Base-by-base conservation (phyloP, 345 rosid genomes). In the Citrus hindsii region DNA sequence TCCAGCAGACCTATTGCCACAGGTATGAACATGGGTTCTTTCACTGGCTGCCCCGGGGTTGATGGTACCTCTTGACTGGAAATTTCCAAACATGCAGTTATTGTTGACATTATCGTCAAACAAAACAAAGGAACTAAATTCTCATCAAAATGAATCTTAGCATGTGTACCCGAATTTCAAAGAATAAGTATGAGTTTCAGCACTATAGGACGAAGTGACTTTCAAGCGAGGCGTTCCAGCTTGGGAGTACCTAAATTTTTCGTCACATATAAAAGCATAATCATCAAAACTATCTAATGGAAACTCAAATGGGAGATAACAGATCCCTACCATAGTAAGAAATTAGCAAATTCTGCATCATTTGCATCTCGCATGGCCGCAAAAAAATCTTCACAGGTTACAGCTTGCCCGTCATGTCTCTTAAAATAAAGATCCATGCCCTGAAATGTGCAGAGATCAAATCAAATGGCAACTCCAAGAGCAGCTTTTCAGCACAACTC, bases 301-400 rank as follows among this genome's bases (percentile, higher is more conserved):
- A 77, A 80, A 74, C 75, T 10, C 5, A 7, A 76, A 48, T 5
- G 64, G 76, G 68, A 72, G 42, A 62, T 61, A 40, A 62, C 37
- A 60, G 42, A 81, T 76, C 58, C 84, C 71, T 81, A 94, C 99
- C 99, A 97, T 71, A 62, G 88, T 77, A 97, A 90, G 88, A 97
- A 97, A 86, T 97, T 97, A 24, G 95, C 91, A 80, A 94, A 94
- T 87, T 97, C 94, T 22, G 94, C 94, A 86, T 76, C 88, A 87
- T 97, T 97, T 77, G 99, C 97, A 86, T 97, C 99, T 81, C 92
- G 86, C 99, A 97, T 93, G 28, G 99, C 98, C 79, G 97, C 94
- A 76, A 81, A 97, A 82, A 94, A 97, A 83, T 97, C 96, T 87
- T 97, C 99, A 71, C 99, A 97, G 48, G 99, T 93, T 77, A 97